Base-by-base conservation (phyloP, 768 basidiomycete genomes). In the Lentinula guzmanii region DNA sequence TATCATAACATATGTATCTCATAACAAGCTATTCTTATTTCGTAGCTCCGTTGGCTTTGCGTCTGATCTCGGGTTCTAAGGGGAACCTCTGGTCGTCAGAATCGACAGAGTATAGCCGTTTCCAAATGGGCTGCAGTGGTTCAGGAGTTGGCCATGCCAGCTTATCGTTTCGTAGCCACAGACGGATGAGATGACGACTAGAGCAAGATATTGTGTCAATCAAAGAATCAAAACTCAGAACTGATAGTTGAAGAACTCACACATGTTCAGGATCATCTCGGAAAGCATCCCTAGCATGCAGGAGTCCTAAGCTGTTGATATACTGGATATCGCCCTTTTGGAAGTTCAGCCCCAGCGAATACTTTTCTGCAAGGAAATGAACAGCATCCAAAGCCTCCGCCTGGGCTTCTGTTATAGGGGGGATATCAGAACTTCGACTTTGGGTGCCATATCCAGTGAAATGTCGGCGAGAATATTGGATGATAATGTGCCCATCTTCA, bases 251-350 rank as follows among this genome's bases (percentile, higher is more conserved):
- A 50, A 28, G 15, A 24, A 73, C 78, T 63, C 62, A 79, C 79
- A 73, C 75, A 56, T 79, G 72, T 63, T 76, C 70, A n/a, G 68
- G 66, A 53, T 74, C 74, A 64, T 80, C 79, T 37, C 67, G 64
- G 63, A 80, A 80, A 8, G 70, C 77, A 62, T 80, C 79, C 58
- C 79, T 64, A 11, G 77, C 77, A 64, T 80, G 79, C 52, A 80
- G 68, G 48, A 80, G 62, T 0, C 77, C 74, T 63, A 80, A 62
- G 61, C 74, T 79, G 64, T 79, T 80, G 68, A 80, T 79, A 65
- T 79, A 80, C 63, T 80, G 79, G 37, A 80, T 79, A 62, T 80
- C 79, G 42, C 79, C 79, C 63, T 79, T 80, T 65, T 77, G 71
- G 70, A 80, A 79, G 58, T 79, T 79, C 60, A 79, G 69, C 4